Base-by-base conservation (phyloP, 2,329 filamentous ascomycete species). In the Clonostachys byssicola region DNA sequence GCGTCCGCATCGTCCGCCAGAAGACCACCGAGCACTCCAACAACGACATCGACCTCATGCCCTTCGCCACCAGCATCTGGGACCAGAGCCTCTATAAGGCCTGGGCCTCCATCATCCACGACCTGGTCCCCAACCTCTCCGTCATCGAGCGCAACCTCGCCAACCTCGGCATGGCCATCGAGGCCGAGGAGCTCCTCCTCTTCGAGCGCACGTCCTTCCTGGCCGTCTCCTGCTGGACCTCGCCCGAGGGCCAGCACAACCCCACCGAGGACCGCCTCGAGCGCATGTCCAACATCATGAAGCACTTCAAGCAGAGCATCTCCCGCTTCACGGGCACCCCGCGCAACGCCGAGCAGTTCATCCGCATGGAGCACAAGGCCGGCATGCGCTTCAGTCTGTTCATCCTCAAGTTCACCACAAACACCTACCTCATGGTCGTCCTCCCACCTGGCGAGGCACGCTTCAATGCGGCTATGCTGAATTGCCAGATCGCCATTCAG, bases 31-130 rank as follows among this genome's bases (percentile, higher is more conserved):
- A 83, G 59, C 59, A 62, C 46, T 62, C 62, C 6, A 52, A 52
- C 43, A 35, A 43, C 16, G 51, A 52, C 52, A 52, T 95, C 63
- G 80, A 85, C 53, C 78, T 96, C 51, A 89, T 89, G 49, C 91
- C 92, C 50, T 97, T 96, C 64, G 89, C 91, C 10, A 97, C 92
- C 34, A 95, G 89, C 47, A 99, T 99, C 62, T 99, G 94, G 94
- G 94, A 99, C 62, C 94, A 99, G 72, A 95, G 88, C 47, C 75
- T 99, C 36, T 99, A 97, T 76, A 95, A 95, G 68, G 94, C 94
- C 2, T 99, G 94, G 94, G 94, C 94, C 0, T 89, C 89, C 63
- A 96, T 99, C 58, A 96, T 99, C 51, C 94, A 99, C 74, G 92
- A 92, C 62, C 78, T 99, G 42, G 94, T 97, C n/a, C 94, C 94